Evolutionary conservation across 345 rosid species (phyloP).

Genomic region (Psidium guajava): DNA sequence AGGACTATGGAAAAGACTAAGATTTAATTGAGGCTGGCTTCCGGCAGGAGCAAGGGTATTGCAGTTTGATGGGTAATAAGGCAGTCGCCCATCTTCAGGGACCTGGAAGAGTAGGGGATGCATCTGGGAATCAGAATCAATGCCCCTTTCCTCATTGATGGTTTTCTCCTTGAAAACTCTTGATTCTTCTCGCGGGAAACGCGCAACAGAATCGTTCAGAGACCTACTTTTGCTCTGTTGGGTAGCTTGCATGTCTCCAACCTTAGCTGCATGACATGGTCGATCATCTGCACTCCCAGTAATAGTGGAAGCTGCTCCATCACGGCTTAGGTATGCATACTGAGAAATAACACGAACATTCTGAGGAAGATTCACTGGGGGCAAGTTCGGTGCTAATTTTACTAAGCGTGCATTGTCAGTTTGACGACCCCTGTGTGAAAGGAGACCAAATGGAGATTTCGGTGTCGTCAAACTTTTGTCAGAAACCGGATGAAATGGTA

Average conservation of each 20-base stretch:
- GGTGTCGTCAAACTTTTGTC: conserved; percentile 8
- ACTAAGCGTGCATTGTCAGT: conserved; percentile 41
- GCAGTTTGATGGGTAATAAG: conserved; percentile 39
- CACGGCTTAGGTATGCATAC: conserved; percentile 41
- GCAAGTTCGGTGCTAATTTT: conserved; percentile 89
- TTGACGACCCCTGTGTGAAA: conserved; percentile 37
- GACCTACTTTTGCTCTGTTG: conserved; percentile 17
- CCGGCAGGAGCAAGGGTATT: conserved; percentile 31
- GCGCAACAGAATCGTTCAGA: conserved; percentile 13
- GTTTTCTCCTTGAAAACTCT: conserved; percentile 29
- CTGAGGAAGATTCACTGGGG: conserved; percentile 89
- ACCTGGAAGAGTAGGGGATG: conserved; percentile 83
- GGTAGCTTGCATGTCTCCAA: conserved; percentile 2
- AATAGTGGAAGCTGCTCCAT: conserved; percentile 23
- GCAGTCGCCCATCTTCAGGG: conserved; percentile 43
- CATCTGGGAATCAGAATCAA: conserved; percentile 57
- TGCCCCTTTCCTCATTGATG: conserved; percentile 29
- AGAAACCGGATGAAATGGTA: conserved; percentile 13
- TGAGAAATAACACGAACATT: conserved; percentile 75
- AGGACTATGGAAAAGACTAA: conserved; percentile 64
- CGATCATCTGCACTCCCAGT: neutral
- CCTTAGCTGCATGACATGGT: conserved; percentile 4
- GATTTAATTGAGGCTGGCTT: conserved; percentile 65
- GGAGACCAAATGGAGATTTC: conserved; percentile 26
- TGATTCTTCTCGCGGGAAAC: conserved; percentile 27